These are phyloP conservation scores for Dillenia turbinata DNA, from an alignment of 164 flowering plant genomes.

Conservation along the genomic window DNA sequence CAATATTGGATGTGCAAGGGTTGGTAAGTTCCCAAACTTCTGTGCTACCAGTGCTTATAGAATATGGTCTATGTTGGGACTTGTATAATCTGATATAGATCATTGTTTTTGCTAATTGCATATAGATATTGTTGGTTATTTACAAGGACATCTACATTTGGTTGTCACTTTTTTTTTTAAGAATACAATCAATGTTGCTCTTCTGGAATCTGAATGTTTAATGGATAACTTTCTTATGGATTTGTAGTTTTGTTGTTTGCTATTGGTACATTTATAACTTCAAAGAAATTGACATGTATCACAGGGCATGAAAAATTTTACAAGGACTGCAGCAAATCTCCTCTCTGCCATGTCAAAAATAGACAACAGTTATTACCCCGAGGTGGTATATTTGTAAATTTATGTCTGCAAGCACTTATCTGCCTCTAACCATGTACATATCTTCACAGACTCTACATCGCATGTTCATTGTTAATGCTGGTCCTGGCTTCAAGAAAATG, in stretches of 20 bases:
- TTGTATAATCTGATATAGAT: too few relatives aligned
- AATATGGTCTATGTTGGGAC: too few relatives aligned
- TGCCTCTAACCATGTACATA: neutral
- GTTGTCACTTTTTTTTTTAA: too few relatives aligned
- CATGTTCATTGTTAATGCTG: constrained; percentile 94
- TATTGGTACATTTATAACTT: too few relatives aligned
- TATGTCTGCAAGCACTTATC: neutral
- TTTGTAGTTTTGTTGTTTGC: too few relatives aligned
- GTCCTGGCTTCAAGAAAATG: constrained; percentile 82
- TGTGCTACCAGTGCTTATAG: neutral
- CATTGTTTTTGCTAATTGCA: too few relatives aligned
- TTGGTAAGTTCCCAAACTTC: constrained; percentile 48
- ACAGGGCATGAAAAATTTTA: constrained; percentile 84
- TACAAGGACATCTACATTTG: too few relatives aligned
- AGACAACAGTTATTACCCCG: constrained; percentile 81
- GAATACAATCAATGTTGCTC: too few relatives aligned
- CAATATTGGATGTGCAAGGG: constrained; percentile 95
- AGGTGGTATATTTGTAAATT: constrained; percentile 40
- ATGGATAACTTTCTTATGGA: too few relatives aligned
- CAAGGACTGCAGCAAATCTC: constrained; percentile 64
- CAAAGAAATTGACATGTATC: neutral
- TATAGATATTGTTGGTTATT: too few relatives aligned
- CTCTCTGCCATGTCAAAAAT: constrained; percentile 65
- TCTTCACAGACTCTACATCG: constrained; percentile 65
- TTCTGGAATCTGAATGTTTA: too few relatives aligned